Evolutionary conservation across 2,329 filamentous ascomycete species (phyloP).

Genomic region (Epichloe uncinata): DNA sequence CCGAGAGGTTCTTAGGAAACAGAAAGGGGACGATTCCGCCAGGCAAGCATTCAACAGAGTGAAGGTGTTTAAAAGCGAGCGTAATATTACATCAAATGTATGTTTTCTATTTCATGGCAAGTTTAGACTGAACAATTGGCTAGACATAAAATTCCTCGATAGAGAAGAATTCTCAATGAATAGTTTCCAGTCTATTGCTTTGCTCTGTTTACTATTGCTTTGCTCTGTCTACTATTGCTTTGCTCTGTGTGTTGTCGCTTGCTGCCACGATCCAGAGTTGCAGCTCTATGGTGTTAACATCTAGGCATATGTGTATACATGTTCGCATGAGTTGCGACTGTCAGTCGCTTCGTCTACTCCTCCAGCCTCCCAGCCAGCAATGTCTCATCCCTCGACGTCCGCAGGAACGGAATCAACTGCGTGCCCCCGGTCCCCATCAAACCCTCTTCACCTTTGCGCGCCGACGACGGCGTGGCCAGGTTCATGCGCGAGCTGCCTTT

Average conservation of each 20-base stretch:
- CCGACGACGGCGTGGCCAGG: conserved; percentile 30
- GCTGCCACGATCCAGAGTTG: too few relatives aligned
- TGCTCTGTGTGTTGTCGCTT: too few relatives aligned
- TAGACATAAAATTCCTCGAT: too few relatives aligned
- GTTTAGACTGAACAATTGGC: background rate
- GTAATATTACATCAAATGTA: too few relatives aligned
- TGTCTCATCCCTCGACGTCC: conserved; percentile 85
- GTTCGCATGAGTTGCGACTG: too few relatives aligned
- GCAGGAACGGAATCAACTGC: conserved; percentile 75
- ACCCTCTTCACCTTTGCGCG: conserved; percentile 24
- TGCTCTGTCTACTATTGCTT: too few relatives aligned
- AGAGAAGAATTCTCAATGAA: too few relatives aligned
- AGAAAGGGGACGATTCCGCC: background rate
- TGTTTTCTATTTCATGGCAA: too few relatives aligned
- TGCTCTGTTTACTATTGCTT: too few relatives aligned
- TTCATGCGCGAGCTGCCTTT: conserved; percentile 21
- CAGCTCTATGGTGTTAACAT: too few relatives aligned
- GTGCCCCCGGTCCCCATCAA: conserved; percentile 87
- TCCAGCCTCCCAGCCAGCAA: conserved; percentile 20
- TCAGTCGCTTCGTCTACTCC: background rate
- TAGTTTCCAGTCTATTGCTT: too few relatives aligned
- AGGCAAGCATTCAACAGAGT: background rate
- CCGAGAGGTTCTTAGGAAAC: conserved; percentile 11
- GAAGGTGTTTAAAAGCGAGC: background rate
- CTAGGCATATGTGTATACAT: too few relatives aligned